Percentiles rank a stretch among this genome's conserved stretches.
phyloP scores from a whole-genome alignment of 2,329 filamentous ascomycete species.

The Monilinia laxa region DNA sequence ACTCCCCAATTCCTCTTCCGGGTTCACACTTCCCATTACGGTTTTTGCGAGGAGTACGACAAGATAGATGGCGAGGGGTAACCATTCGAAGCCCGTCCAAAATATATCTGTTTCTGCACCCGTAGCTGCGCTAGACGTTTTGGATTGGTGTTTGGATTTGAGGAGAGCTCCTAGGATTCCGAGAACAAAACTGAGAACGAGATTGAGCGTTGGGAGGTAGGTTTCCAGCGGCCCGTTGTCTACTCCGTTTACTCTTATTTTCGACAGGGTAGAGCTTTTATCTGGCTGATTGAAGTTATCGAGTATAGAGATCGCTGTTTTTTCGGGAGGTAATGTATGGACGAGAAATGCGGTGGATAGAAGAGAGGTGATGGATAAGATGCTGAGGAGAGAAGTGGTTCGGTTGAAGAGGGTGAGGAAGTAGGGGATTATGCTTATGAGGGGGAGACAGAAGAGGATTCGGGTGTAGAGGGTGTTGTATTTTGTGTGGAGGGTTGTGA shows the following conservation, averaged over 20 bases:
- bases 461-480: conserved; percentile 59
- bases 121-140: conserved; percentile 25
- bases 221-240: conserved; percentile 51
- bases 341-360: conserved; percentile 62
- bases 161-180: conserved; percentile 44
- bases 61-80: conserved; percentile 59
- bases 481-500: conserved; percentile 55
- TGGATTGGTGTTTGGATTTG: conserved; percentile 8
- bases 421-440: conserved; percentile 57
- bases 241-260: not conserved
- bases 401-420: conserved; percentile 48
- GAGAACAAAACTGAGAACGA: conserved; percentile 55
- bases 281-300: conserved; percentile 41
- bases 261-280: not conserved
- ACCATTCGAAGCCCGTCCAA: conserved; percentile 48
- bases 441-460: conserved; percentile 60
- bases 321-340: conserved; percentile 52
- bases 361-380: conserved; percentile 64
- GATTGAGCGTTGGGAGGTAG: conserved; percentile 62
- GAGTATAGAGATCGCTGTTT: conserved; percentile 53
- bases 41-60: conserved; percentile 62
- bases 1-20: conserved; percentile 58
- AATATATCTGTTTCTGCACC: conserved; percentile 31
- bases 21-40: conserved; percentile 67
- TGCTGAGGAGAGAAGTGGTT: conserved; percentile 42